Conservation (phyloP, 164 flowering plant genomes). For the Macadamia integrifolia region DNA sequence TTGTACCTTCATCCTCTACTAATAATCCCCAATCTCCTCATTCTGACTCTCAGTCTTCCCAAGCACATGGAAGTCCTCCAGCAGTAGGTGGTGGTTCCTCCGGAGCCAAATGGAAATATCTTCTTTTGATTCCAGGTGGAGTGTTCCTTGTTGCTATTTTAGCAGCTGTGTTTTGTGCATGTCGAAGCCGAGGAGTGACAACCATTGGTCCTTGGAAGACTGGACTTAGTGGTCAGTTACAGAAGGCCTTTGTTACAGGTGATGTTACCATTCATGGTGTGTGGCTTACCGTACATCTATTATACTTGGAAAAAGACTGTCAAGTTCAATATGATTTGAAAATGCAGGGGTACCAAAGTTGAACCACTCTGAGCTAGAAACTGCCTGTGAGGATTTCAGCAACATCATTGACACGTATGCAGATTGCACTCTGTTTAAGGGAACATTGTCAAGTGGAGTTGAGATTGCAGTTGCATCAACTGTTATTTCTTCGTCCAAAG, state of each 20-base stretch:
- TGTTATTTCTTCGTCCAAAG: conserved; percentile 38
- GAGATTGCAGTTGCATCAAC: conserved; percentile 84
- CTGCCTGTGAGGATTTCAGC: conserved; percentile 97
- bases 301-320: not conserved
- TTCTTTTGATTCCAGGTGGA: conserved; percentile 26
- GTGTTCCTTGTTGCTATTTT: conserved; percentile 28
- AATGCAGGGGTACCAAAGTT: conserved; percentile 81
- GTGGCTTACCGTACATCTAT: not conserved
- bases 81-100: conserved; percentile 14
- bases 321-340: conserved; percentile 10
- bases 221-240: conserved; percentile 95
- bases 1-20: conserved; percentile 7
- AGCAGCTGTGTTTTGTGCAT: conserved; percentile 27
- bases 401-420: conserved; percentile 52
- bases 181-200: conserved; percentile 42
- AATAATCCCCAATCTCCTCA: conserved; percentile 6
- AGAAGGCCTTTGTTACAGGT: conserved; percentile 96
- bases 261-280: conserved; percentile 1
- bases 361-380: conserved; percentile 75
- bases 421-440: conserved; percentile 61
- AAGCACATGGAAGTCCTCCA: conserved; percentile 1
- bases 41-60: not conserved
- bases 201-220: conserved; percentile 88
- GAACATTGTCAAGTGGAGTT: conserved; percentile 93
- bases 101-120: conserved; percentile 39